Percentiles rank a stretch among this genome's conserved stretches.
These are phyloP conservation scores for Syzygium oleosum DNA, from an alignment of 345 rosid species.

Conservation along the genomic window DNA sequence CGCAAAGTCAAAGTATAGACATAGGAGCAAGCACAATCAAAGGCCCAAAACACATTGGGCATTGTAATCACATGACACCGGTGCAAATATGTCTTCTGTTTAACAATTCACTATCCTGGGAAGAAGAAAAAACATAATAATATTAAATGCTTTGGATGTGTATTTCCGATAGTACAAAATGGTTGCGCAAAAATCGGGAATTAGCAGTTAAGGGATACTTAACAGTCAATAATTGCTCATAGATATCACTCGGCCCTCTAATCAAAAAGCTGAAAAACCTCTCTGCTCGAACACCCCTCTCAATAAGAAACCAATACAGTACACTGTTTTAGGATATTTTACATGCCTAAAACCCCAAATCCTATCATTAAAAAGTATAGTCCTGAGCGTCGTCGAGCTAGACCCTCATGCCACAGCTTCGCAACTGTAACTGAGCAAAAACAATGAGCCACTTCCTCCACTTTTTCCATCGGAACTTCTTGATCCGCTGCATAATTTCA, in stretches of 20 bases:
- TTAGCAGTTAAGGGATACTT: not conserved
- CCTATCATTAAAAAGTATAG: not conserved
- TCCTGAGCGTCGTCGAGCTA: not conserved
- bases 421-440: not conserved
- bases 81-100: not conserved
- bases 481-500: not conserved
- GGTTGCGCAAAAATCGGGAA: not conserved
- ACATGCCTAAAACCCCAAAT: not conserved
- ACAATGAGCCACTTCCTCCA: not conserved
- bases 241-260: not conserved
- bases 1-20: not conserved
- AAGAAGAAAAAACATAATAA: not conserved
- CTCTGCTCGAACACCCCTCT: not conserved
- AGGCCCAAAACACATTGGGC: not conserved
- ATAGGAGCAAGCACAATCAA: not conserved
- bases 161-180: not conserved
- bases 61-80: not conserved
- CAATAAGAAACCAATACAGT: not conserved
- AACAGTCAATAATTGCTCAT: not conserved
- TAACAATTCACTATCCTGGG: not conserved
- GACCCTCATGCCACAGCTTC: not conserved
- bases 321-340: not conserved
- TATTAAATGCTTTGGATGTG: not conserved
- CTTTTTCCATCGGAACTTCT: not conserved
- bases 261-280: not conserved